Percentiles rank a stretch among this genome's conserved stretches.
Conservation (phyloP, 169 alveolate species). For the Besnoitia besnoiti region DNA sequence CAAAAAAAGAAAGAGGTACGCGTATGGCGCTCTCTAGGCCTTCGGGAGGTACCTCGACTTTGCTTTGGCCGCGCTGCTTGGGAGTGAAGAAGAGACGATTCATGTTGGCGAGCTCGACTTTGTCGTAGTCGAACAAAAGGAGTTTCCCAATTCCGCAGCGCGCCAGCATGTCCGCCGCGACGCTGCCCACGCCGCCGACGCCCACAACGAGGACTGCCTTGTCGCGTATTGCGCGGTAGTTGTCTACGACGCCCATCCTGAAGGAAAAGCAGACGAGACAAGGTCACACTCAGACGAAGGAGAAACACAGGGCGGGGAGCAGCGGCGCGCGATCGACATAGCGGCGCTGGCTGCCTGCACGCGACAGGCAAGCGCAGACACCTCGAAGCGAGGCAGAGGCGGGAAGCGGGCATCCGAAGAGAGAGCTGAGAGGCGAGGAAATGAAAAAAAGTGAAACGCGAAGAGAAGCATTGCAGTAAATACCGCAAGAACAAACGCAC, state of each 20-base stretch:
- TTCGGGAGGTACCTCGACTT: conserved; percentile 83
- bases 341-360: no score
- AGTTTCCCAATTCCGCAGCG: conserved; percentile 95
- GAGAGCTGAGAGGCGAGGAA: no score
- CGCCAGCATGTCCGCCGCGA: conserved; percentile 95
- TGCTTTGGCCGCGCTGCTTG: conserved; percentile 89
- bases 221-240: conserved; percentile 85
- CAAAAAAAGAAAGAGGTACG: background rate
- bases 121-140: conserved; percentile 94
- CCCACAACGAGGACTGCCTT: conserved; percentile 91
- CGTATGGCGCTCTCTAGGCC: background rate
- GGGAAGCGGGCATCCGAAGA: no score
- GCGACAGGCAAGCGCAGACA: no score
- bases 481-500: no score
- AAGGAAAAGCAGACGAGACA: background rate
- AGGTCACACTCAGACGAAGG: background rate
- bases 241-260: conserved; percentile 94
- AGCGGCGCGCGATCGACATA: no score
- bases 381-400: no score
- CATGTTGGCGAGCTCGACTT: conserved; percentile 95
- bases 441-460: no score
- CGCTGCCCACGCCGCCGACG: conserved; percentile 97
- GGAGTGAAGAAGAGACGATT: conserved; percentile 94
- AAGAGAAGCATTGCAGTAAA: no score
- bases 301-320: background rate